Base-by-base conservation (phyloP, 495 filamentous ascomycete species). In the Tetracladium setigerum region DNA sequence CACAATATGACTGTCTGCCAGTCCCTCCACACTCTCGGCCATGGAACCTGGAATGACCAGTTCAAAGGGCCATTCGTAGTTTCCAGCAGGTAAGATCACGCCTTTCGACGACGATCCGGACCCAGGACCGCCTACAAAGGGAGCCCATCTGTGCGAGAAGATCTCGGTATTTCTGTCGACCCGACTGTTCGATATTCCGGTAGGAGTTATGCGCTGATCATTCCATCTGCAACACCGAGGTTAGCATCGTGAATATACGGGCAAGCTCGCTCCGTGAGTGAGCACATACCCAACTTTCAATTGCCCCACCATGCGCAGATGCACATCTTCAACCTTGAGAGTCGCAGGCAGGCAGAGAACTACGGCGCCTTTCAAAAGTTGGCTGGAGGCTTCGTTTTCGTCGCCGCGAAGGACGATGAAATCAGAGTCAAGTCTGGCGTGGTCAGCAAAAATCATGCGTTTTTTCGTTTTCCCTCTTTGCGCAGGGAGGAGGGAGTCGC, bases 41-140 rank as follows among this genome's bases (percentile, higher is more conserved):
- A 80, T 79, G 44, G 79, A 72, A 19, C 88, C 87, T 13, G 86
- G 77, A 12, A 97, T 67, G 41, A 83, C 67, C 49, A 89, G 67
- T 54, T 92, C 81, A 63, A 96, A 96, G 1, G 85, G 84, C 68
- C 85, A 96, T 62, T 95, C 90, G 62, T 96, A 90, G 59, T 91
- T 89, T 40, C 86, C 88, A 4, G 84, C 73, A 5, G 73, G 70
- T 27, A 95, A 65, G 8, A 76, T 76, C 54, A 82, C 78, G 27
- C 82, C 68, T 53, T 57, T 68, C 1, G 58, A 64, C 15, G 62
- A 60, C 40, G 63, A 66, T 38, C 69, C 74, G 52, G 39, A 46
- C 36, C 36, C 58, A 46, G 38, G 43, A 12, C 41, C 46, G 32
- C 56, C 56, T 1, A 65, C 68, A 50, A 77, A 77, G 3, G 71